Evolutionary conservation across 495 filamentous ascomycete species (phyloP).

Genomic region (Penicillium paxilli): DNA sequence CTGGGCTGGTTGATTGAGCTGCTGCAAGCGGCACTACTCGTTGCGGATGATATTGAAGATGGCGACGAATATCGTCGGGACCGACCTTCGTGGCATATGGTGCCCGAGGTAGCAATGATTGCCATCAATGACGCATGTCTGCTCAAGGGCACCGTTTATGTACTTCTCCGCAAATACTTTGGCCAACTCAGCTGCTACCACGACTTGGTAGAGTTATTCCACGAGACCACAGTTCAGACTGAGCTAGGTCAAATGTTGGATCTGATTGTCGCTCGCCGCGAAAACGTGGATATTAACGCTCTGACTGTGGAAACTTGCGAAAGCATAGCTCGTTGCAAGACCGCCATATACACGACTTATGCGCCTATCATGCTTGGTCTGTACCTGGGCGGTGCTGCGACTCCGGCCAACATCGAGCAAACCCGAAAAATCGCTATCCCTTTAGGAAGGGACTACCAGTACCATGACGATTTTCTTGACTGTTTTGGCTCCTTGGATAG

Average conservation of each 20-base stretch:
- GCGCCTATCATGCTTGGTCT: no score
- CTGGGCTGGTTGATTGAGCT: conserved; percentile 92
- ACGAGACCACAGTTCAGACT: conserved; percentile 78
- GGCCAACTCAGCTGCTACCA: conserved; percentile 69
- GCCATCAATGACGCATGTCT: conserved; percentile 92
- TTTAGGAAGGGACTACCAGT: no score
- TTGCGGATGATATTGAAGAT: conserved; percentile 90
- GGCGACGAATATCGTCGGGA: conserved; percentile 77
- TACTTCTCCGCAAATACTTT: conserved; percentile 80
- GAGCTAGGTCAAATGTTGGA: conserved; percentile 86
- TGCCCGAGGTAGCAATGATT: conserved; percentile 76
- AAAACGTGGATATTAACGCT: no score
- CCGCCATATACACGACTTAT: no score
- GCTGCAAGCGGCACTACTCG: conserved; percentile 86
- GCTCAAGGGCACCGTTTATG: conserved; percentile 76
- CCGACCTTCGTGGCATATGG: conserved; percentile 82
- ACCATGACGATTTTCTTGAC: no score
- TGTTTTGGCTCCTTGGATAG: no score
- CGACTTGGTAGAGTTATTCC: conserved; percentile 81
- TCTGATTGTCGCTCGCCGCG: no score
- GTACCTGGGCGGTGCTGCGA: no score
- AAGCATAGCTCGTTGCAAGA: no score
- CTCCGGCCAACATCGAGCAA: no score
- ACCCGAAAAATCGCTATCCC: no score
- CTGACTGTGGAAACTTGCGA: no score